These are phyloP conservation scores for Hyphopichia wangnamkhiaoensis DNA, from an alignment of 1,139 yeast genomes.

Conservation along the genomic window DNA sequence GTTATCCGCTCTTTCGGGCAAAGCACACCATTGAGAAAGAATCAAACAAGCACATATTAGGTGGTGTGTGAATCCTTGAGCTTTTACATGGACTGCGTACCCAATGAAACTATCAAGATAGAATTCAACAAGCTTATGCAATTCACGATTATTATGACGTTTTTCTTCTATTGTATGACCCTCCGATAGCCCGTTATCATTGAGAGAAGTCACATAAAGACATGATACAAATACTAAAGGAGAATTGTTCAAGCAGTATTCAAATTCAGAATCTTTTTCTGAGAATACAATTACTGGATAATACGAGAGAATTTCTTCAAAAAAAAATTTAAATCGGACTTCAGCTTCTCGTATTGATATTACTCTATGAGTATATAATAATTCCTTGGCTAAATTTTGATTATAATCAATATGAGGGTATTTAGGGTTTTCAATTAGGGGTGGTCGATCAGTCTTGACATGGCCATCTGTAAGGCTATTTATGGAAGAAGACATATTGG, in stretches of 20 bases:
- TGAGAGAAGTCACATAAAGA: conserved; percentile 50
- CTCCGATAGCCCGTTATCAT: conserved; percentile 30
- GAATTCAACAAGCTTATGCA: conserved; percentile 42
- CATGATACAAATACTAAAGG: conserved; percentile 50
- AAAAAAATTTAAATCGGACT: conserved; percentile 34
- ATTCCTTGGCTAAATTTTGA: conserved; percentile 42
- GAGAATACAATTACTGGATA: conserved; percentile 53
- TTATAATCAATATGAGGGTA: conserved; percentile 42
- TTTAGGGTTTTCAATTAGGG: neutral
- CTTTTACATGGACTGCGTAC: conserved; percentile 40
- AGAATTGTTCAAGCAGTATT: conserved; percentile 37
- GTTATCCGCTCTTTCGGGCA: conserved; percentile 51
- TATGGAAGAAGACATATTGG: conserved; percentile 1
- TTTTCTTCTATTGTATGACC: neutral
- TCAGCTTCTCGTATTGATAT: conserved; percentile 29
- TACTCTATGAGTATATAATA: conserved; percentile 25
- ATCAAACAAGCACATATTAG: conserved; percentile 46
- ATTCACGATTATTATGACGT: conserved; percentile 17
- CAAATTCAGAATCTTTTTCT: conserved; percentile 30
- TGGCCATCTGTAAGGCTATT: conserved; percentile 13
- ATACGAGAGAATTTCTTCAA: conserved; percentile 39
- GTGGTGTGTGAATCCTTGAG: conserved; percentile 43
- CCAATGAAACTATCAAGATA: conserved; percentile 50
- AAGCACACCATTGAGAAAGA: conserved; percentile 51
- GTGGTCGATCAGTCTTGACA: neutral